These are phyloP conservation scores for Russula lepida DNA, from an alignment of 768 basidiomycete species.

Conservation along the genomic window DNA sequence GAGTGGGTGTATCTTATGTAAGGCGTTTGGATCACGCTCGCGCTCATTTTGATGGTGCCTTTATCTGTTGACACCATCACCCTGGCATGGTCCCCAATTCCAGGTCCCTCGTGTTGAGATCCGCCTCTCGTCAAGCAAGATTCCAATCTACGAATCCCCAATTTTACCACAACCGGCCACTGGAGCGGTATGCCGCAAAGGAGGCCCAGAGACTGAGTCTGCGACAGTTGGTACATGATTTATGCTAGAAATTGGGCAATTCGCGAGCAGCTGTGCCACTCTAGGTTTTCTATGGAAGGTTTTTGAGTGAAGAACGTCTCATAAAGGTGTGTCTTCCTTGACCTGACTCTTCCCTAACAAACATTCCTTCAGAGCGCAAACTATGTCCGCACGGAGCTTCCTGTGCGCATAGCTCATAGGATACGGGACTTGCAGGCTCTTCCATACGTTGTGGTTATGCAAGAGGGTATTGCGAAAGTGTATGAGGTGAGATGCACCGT, in stretches of 20 bases:
- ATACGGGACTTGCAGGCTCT: conserved; percentile 79
- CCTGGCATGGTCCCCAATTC: neutral
- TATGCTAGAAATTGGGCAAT: neutral
- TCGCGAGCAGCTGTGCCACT: conserved; percentile 7
- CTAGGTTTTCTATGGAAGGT: conserved; percentile 80
- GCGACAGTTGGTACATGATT: conserved; percentile 57
- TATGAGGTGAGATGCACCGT: conserved; percentile 54
- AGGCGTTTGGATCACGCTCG: neutral
- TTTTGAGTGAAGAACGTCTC: conserved; percentile 69
- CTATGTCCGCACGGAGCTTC: conserved; percentile 83
- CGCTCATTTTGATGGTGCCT: neutral
- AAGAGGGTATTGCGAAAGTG: conserved; percentile 74
- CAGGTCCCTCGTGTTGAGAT: neutral
- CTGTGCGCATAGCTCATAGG: conserved; percentile 81
- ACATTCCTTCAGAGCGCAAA: conserved; percentile 59
- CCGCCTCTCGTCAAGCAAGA: conserved; percentile 1
- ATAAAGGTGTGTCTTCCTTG: conserved; percentile 46
- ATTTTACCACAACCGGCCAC: conserved; percentile 77
- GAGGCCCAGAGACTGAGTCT: conserved; percentile 65
- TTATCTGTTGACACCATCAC: neutral
- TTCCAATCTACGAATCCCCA: conserved; percentile 24
- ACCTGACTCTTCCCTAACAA: neutral
- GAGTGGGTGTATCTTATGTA: neutral
- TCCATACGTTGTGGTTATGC: conserved; percentile 80
- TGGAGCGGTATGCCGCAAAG: conserved; percentile 73